Evolutionary conservation across 805 yeast species (phyloP), one percentile per base, ranked within the genome.

Genomic region (Kodamaea neixiangensis): DNA sequence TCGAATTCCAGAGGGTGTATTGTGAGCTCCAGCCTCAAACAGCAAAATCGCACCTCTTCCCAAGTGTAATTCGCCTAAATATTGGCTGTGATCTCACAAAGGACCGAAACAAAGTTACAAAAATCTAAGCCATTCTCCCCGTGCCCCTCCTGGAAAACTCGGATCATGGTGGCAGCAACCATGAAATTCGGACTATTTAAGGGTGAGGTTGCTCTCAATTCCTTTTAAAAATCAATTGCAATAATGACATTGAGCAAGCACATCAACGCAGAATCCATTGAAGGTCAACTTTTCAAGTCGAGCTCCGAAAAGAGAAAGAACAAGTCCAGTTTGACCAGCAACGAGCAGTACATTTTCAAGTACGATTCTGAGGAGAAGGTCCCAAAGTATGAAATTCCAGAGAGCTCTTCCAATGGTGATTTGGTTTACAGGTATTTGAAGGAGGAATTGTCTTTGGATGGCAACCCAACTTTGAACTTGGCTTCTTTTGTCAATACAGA

Each of bases 401-500:
- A 75, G 31, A 58, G 72, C 11, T 89, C 93, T 1, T 68, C 83
- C 46, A 67, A 73, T 7, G 70, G 80, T 2, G 72, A 72, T 6
- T 65, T 75, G 47, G 86, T 89, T 7, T 86, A 83, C 62, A 76
- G 82, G 38, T 69, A 86, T 61, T 75, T 91, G 53, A 83, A 79
- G 56, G 87, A 86, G 62, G 96, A 88, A 56, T 73, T 92, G 68
- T 73, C 83, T 11, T 76, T 92, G 52, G 97, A 91, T 64, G 97
- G 97, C 14, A 83, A 78, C 58, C 94, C 97, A 19, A 81, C 83
- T 17, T 75, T 91, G 65, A 91, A 92, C 66, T 69, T 91, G 66
- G 97, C 97, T 2, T 85, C 93, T 25, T 91, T 91, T 65, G 97
- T 91, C 56, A 89, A 88, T 70, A 91, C 96, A 6, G 78, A 74